Evolutionary conservation across 1,284 basidiomycete species (phyloP).

Genomic region (Cryptococcus maquisensis): DNA sequence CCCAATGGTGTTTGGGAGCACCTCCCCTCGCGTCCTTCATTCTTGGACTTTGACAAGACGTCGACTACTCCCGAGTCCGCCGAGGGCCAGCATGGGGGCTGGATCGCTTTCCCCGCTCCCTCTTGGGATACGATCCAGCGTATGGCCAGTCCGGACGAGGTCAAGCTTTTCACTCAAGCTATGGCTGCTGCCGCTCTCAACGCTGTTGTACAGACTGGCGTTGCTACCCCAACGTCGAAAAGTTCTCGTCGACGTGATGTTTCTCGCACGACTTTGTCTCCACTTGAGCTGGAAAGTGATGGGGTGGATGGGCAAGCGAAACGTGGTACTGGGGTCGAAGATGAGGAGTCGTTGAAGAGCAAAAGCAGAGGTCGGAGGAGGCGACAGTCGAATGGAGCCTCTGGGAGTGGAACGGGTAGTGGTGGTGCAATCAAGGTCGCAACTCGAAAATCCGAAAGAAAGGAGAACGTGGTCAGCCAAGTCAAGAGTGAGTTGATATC

Average conservation of each 20-base stretch:
- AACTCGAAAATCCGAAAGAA: conserved; percentile 2
- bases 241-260: neutral
- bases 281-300: no score
- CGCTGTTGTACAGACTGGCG: conserved; percentile 40
- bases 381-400: neutral
- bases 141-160: conserved; percentile 43
- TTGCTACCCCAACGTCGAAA: conserved; percentile 21
- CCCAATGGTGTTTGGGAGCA: conserved; percentile 37
- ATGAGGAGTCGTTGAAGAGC: conserved; percentile 2
- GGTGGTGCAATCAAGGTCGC: neutral
- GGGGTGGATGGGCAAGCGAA: no score
- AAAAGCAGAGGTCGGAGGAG: conserved; percentile 3
- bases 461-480: conserved; percentile 26
- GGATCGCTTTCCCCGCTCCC: conserved; percentile 40
- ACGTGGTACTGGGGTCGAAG: neutral
- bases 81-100: conserved; percentile 18
- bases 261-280: neutral
- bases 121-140: conserved; percentile 42
- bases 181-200: conserved; percentile 45
- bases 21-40: conserved; percentile 17
- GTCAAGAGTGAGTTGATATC: conserved; percentile 54
- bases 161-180: conserved; percentile 44
- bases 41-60: conserved; percentile 11
- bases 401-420: neutral
- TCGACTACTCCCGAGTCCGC: neutral